A percentile compares a stretch with the other conserved stretches of the same genome.
phyloP scores from a whole-genome alignment of 192 early-diverging fungal genomes.

The Oehlia diaphana region DNA sequence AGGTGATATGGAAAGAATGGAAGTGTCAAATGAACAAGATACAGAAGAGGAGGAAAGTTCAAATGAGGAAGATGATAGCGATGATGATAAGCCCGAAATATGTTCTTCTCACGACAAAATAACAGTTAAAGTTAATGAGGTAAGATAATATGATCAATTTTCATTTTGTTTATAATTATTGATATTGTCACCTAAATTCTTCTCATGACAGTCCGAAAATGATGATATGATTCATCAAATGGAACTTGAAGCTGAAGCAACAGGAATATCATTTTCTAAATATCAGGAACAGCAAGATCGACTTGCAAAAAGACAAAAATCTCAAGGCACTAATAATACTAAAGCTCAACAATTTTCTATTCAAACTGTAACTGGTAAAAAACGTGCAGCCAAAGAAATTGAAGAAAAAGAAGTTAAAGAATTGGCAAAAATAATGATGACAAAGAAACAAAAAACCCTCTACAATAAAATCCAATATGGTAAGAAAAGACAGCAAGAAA shows the following conservation, averaged over 20 bases:
- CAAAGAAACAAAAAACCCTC: slow-evolving; percentile 76
- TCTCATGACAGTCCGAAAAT: neutral
- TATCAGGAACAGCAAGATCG: slow-evolving; percentile 51
- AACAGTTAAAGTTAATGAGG: neutral
- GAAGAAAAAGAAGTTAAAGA: slow-evolving; percentile 70
- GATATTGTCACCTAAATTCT: neutral
- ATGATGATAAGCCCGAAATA: slow-evolving; percentile 13
- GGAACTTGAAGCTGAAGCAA: slow-evolving; percentile 70
- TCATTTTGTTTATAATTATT: slow-evolving; percentile 20
- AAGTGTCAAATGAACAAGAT: slow-evolving; percentile 59
- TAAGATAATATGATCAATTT: neutral
- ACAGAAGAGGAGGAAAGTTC: slow-evolving; percentile 37
- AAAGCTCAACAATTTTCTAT: slow-evolving; percentile 25
- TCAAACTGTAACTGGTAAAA: slow-evolving; percentile 42
- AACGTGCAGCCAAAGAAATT: slow-evolving; percentile 49
- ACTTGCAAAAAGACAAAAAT: slow-evolving; percentile 36
- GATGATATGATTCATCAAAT: slow-evolving; percentile 55
- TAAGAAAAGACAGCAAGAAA: slow-evolving; percentile 67
- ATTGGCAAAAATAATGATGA: slow-evolving; percentile 86
- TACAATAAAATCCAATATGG: slow-evolving; percentile 78
- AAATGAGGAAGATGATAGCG: slow-evolving; percentile 37
- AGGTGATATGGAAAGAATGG: slow-evolving; percentile 61
- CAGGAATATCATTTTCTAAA: slow-evolving; percentile 65
- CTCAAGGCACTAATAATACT: slow-evolving; percentile 31
- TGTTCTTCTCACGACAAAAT: neutral